Evolutionary conservation across 2,329 filamentous ascomycete species (phyloP), one percentile per base, ranked within the genome.

Genomic region (Trichoderma endophyticum): DNA sequence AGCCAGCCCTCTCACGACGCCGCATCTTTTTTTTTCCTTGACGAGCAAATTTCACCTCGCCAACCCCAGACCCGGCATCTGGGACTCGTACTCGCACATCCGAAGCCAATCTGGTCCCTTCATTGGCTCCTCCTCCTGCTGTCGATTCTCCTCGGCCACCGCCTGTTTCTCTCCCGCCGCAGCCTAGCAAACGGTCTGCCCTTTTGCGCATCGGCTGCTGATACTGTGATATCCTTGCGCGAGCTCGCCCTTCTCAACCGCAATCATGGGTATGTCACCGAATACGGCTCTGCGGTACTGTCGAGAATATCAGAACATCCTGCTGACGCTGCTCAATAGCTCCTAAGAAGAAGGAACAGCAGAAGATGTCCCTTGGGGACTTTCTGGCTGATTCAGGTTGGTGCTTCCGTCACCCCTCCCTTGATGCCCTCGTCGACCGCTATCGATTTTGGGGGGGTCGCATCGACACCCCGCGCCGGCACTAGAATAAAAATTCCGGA

Each of bases 311-410:
- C 32, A 36, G 14, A 15, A 36, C 14, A n/a, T 14, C 51, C 59
- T 72, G 54, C 74, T 76, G 67, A 76, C 69, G 7, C 72, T 70
- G 65, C 69, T 73, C 73, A 73, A 80, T 60, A 97, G 95, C 93
- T 89, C 95, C 95, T 77, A 93, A 95, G 83, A 97, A 97, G 87
- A 93, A 94, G 87, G 92, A 97, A 85, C 88, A 90, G 84, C 92
- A 97, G 90, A 99, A 97, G 89, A 95, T 99, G 93, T 94, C 93
- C 87, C 91, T 98, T 82, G 93, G 94, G 88, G 93, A 94, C 85
- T 99, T 99, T 89, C 89, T 99, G 87, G 88, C 89, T 81, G 94
- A 98, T 84, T 89, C 94, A 84, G 91, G 95, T 98, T 88, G 84
- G 93, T 81, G 71, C 68, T 71, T 71, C 77, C 75, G n/a, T 51